Evolutionary conservation across 75 land plant species (phyloP).

Genomic region (Azolla pinnata): DNA sequence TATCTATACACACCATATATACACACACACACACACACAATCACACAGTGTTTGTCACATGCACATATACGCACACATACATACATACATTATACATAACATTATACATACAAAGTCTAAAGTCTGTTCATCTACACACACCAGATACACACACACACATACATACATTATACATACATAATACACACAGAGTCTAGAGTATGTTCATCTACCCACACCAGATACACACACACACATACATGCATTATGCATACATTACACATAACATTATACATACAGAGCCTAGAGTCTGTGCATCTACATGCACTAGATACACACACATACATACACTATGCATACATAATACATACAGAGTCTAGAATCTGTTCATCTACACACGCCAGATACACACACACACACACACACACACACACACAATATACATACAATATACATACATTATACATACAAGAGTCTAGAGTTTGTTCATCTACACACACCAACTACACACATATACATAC

Average conservation of each 20-base stretch:
- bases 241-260: not conserved
- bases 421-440: not conserved
- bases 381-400: too few species aligned
- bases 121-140: not conserved
- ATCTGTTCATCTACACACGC: too few species aligned
- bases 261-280: not conserved
- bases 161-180: too few species aligned
- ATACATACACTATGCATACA: not conserved
- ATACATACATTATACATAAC: not conserved
- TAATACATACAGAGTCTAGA: too few species aligned
- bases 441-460: not conserved
- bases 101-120: not conserved
- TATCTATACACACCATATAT: not conserved
- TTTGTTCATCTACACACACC: not conserved
- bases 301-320: not conserved
- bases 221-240: not conserved
- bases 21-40: too few species aligned
- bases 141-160: not conserved
- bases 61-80: too few species aligned
- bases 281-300: not conserved
- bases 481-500: not conserved
- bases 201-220: too few species aligned
- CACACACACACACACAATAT: not conserved
- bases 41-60: too few species aligned
- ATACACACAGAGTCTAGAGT: too few species aligned